phyloP scores from a whole-genome alignment of 106 monocot genomes.

The Triglochin maritima region DNA sequence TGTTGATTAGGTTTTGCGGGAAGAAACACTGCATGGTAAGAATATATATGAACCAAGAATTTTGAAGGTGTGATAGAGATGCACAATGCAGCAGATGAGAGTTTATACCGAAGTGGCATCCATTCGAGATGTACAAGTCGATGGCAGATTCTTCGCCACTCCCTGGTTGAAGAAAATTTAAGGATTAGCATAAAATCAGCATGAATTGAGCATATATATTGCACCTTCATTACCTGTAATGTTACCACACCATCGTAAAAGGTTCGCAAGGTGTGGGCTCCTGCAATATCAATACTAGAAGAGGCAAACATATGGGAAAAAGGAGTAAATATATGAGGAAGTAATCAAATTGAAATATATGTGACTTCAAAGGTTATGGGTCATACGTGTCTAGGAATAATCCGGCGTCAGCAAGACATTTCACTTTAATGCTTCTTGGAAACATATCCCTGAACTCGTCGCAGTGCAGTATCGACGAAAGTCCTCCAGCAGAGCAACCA shows the following conservation, averaged over 20 bases:
- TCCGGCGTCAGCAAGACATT: conserved; percentile 51
- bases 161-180: conserved; percentile 22
- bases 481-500: conserved; percentile 59
- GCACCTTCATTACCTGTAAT: conserved; percentile 41
- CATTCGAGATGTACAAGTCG: conserved; percentile 66
- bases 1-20: conserved; percentile 61
- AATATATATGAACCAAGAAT: too few relatives aligned
- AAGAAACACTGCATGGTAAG: conserved; percentile 76
- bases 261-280: conserved; percentile 46
- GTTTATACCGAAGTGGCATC: conserved; percentile 56
- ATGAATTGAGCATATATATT: too few relatives aligned
- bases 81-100: too few relatives aligned
- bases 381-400: conserved; percentile 48
- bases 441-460: conserved; percentile 41
- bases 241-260: conserved; percentile 68
- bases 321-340: neutral
- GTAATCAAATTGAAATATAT: neutral
- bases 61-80: too few relatives aligned
- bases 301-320: neutral
- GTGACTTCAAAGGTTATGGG: neutral
- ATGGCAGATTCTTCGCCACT: conserved; percentile 44
- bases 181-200: too few relatives aligned
- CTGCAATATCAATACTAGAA: conserved; percentile 69
- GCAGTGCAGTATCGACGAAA: conserved; percentile 50
- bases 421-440: conserved; percentile 33